Percentiles rank a stretch among this genome's conserved stretches.
phyloP scores from a whole-genome alignment of 495 filamentous ascomycete species.

The Xylaria acuta region DNA sequence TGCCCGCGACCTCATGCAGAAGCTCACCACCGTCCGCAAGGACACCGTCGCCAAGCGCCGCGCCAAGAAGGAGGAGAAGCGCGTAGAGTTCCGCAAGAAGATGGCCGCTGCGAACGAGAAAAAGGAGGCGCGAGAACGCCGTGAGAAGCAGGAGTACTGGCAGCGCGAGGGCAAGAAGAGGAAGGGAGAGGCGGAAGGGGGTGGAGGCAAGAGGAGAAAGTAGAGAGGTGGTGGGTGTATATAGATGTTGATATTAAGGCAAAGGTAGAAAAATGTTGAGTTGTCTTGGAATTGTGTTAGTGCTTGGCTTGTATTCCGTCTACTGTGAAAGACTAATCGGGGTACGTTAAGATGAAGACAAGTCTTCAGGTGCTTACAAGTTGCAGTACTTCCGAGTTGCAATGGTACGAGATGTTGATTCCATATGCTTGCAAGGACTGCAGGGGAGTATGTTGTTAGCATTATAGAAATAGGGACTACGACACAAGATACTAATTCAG shows the following conservation, averaged over 20 bases:
- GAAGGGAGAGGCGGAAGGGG: conserved; percentile 65
- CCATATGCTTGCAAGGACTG: neutral
- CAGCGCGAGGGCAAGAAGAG: conserved; percentile 93
- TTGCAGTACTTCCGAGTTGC: too few species aligned
- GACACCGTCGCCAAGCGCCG: conserved; percentile 84
- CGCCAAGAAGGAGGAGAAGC: conserved; percentile 83
- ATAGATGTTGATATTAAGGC: neutral
- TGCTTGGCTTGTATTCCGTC: too few species aligned
- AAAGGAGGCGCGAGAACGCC: conserved; percentile 81
- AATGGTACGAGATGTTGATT: neutral
- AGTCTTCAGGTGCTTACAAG: neutral
- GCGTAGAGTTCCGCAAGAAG: conserved; percentile 78
- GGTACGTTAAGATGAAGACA: neutral
- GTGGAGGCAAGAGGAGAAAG: conserved; percentile 72
- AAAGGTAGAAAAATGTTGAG: neutral
- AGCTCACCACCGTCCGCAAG: conserved; percentile 88
- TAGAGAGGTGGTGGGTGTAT: conserved; percentile 22
- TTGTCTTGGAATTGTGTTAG: neutral
- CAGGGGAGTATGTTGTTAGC: neutral
- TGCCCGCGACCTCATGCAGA: conserved; percentile 89
- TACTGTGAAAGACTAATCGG: neutral
- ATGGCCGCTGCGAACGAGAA: conserved; percentile 80
- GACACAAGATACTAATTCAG: neutral
- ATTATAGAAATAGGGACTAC: neutral
- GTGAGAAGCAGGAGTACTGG: conserved; percentile 94